Base-by-base conservation (phyloP, 2,329 filamentous ascomycete species). In the Fusarium brachygibbosum region DNA sequence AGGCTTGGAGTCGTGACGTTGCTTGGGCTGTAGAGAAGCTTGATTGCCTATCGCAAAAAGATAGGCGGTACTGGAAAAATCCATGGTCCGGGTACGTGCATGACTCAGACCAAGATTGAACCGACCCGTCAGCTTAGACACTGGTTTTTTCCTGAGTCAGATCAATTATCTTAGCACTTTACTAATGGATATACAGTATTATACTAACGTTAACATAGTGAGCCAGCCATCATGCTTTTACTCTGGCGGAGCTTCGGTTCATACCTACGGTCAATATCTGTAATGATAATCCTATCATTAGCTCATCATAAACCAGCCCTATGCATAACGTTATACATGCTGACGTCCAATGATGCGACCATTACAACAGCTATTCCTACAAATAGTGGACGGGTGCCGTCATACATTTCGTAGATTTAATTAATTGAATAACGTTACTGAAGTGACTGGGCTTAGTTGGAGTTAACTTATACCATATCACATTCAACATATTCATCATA, bases 1-100 rank as follows among this genome's bases (percentile, higher is more conserved):
- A 49, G 50, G 58, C 52, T 64, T 51, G 66, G 50, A 63, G 57
- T 66, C 53, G 71, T 71, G 62, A 69, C 57, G 54, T 71, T 61
- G 44, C 31, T 54, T 41, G 53, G 51, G 52, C 40, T 38, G 50
- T 34, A 65, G 58, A 65, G 57, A 56, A 64, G 56, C 42, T 65
- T 58, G 53, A 59, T 56, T 38, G 51, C 54, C 49, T 46, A 62
- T 63, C 57, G 44, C 58, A 31, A 52, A 48, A 40, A 38, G 29
- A 44, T 64, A 41, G 41, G 53, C 42, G 41, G 48, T 35, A 25
- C 12, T 40, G 68, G 72, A 58, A 63, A 61, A 71, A 68, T 35
- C 32, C 37, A 59, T 61, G 53, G 51, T 61, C 66, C 68, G 70
- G 29, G 10, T 19, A 29, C 10, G 7, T 5, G 9, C 51, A 66